Evolutionary conservation across 768 basidiomycete species (phyloP), one percentile per base, ranked within the genome.

Genomic region (Tricholoma sp.): DNA sequence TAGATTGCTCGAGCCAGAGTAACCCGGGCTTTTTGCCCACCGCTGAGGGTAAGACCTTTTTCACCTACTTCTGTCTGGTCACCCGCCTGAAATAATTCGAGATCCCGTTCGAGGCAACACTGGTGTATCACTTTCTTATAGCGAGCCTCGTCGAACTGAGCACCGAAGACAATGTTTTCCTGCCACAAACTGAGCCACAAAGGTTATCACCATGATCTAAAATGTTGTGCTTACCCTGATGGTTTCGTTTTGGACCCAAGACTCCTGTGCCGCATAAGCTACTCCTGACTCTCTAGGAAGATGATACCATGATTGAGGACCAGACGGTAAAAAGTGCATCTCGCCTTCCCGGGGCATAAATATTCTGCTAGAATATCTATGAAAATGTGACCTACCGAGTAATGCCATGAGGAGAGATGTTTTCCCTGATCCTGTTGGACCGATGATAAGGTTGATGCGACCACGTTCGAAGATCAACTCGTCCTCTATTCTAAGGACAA

Each of bases 91-190:
- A 91, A 81, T 55, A 89, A 71, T 37, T 83, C 78, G 4, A 94
- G 70, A 66, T 94, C 91, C 5, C 78, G 77, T 58, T 87, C 85
- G 45, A 94, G 73, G 54, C 83, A 88, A 19, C 91, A 85, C 66
- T 91, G 89, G 16, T 79, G 71, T 34, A 96, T 71, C 1, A 87
- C 90, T 66, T 84, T 81, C 76, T 84, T 84, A 66, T 95, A 95
- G 6, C 86, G 79, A 55, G 79, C 83, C 65, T 89, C 85, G 47
- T 95, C 87, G 58, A 84, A 91, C 0, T 84, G 79, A 11, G 83
- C 71, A 27, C 91, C 90, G 60, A 96, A 95, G 43, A 89, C 70
- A 58, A 96, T 88, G 64, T 95, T 96, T 43, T 91, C 87, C 70
- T 82, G 61, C 11, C 21, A 21, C n/a, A 31, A n/a, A 9, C 2